These are phyloP conservation scores for Geotrichum australiense DNA, from an alignment of 1,139 yeast species.

Conservation along the genomic window DNA sequence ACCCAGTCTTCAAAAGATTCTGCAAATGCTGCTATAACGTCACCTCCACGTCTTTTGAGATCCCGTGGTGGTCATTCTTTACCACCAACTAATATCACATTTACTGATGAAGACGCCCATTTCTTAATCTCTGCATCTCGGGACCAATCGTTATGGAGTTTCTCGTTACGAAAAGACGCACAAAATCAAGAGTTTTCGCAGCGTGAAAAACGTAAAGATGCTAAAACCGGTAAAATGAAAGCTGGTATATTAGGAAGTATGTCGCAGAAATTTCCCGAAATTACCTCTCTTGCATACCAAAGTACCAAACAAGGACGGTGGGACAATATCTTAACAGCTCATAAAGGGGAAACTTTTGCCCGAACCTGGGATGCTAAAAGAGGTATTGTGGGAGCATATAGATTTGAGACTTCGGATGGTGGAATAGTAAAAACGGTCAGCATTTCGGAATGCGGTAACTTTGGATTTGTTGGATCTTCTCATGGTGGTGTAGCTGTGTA, in stretches of 20 bases:
- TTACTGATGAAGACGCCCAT: conserved; percentile 78
- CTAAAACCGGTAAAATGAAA: conserved; percentile 46
- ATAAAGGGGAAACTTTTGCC: conserved; percentile 75
- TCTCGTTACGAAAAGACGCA: conserved; percentile 90
- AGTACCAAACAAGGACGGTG: conserved; percentile 81
- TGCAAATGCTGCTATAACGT: conserved; percentile 55
- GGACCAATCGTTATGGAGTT: conserved; percentile 83
- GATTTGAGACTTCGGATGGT: conserved; percentile 64
- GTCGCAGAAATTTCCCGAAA: conserved; percentile 69
- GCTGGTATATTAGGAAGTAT: conserved; percentile 37
- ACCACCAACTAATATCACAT: conserved; percentile 73
- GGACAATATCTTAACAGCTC: conserved; percentile 93
- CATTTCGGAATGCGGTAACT: conserved; percentile 90
- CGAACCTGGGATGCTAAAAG: conserved; percentile 87
- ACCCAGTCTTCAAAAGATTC: conserved; percentile 28
- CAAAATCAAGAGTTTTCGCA: conserved; percentile 94
- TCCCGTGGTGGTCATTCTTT: conserved; percentile 96
- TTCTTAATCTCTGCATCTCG: conserved; percentile 79
- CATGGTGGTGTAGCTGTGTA: conserved; percentile 82
- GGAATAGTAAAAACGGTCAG: conserved; percentile 77
- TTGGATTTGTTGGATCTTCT: conserved; percentile 88
- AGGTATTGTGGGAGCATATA: conserved; percentile 74
- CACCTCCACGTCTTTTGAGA: conserved; percentile 88
- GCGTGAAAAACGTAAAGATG: conserved; percentile 37
- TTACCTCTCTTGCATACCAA: conserved; percentile 64